phyloP scores from a whole-genome alignment of 202 grass and related monocot species.

The Brachypodium distachyon region DNA sequence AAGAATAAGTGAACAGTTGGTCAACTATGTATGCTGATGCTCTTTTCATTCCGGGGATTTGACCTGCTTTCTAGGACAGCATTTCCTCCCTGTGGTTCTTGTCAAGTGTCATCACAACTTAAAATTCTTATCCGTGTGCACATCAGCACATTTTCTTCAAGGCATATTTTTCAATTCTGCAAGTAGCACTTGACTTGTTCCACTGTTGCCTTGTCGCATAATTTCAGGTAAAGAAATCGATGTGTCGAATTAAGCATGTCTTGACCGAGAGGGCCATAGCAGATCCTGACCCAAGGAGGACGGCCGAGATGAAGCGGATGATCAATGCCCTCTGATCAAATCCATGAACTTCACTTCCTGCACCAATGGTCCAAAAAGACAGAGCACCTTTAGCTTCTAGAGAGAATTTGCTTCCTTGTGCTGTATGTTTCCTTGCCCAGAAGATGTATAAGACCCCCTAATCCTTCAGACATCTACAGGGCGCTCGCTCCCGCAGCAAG shows the following conservation, averaged over 20 bases:
- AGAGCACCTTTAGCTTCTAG: not conserved
- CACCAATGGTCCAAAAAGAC: not conserved
- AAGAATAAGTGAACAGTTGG: not conserved
- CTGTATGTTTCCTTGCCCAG: slow-evolving; percentile 8
- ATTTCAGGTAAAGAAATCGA: slow-evolving; percentile 75
- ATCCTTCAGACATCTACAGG: not conserved
- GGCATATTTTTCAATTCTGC: not conserved
- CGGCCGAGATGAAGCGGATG: slow-evolving; percentile 92
- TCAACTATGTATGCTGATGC: not conserved
- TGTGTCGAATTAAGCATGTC: slow-evolving; percentile 95
- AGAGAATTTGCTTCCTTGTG: slow-evolving; percentile 10
- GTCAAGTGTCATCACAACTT: not conserved
- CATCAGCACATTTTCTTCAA: not conserved
- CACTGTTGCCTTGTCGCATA: not conserved
- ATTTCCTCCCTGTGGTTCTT: not conserved
- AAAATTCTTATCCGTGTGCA: not conserved
- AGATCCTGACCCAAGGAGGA: slow-evolving; percentile 76
- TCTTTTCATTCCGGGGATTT: not conserved
- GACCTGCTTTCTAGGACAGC: not conserved
- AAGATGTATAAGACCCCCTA: not conserved
- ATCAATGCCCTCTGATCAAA: slow-evolving; percentile 55
- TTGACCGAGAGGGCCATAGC: slow-evolving; percentile 82
- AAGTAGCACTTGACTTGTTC: not conserved
- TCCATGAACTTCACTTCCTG: not conserved
- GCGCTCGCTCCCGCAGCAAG: not conserved